Percentiles rank a stretch among this genome's conserved stretches.
These are phyloP conservation scores for Claviceps digitariae DNA, from an alignment of 2,329 filamentous ascomycete genomes.

Conservation along the genomic window DNA sequence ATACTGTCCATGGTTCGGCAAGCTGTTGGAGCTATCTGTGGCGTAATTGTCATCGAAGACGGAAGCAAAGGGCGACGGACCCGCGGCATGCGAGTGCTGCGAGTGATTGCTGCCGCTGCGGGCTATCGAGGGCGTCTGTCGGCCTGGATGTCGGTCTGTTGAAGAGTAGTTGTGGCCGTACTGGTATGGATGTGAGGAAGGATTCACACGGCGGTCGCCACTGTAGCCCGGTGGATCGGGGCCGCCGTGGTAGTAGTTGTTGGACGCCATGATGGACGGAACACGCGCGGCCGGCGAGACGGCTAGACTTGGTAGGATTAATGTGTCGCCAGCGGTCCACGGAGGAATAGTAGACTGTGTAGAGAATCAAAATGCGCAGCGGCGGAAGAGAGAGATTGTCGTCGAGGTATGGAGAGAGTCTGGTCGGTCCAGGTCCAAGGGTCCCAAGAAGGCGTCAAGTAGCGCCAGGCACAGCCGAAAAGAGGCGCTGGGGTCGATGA, in stretches of 20 bases:
- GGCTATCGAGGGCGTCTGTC: slow-evolving; percentile 13
- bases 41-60: slow-evolving; percentile 59
- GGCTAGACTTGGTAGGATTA: too few relatives aligned
- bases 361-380: not conserved
- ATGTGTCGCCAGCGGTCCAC: too few relatives aligned
- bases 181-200: slow-evolving; percentile 31
- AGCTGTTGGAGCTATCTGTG: slow-evolving; percentile 30
- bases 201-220: slow-evolving; percentile 7
- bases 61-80: slow-evolving; percentile 45
- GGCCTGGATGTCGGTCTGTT: not conserved
- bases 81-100: slow-evolving; percentile 16
- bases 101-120: slow-evolving; percentile 13
- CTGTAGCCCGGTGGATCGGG: slow-evolving; percentile 28
- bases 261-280: slow-evolving; percentile 41
- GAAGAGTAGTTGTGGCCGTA: slow-evolving; percentile 12
- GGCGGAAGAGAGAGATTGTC: too few relatives aligned
- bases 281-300: too few relatives aligned
- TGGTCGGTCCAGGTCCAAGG: too few relatives aligned
- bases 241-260: slow-evolving; percentile 47
- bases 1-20: slow-evolving; percentile 21
- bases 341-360: not conserved
- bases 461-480: too few relatives aligned
- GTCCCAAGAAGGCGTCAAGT: too few relatives aligned
- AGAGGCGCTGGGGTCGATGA: too few relatives aligned
- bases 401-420: too few relatives aligned